Evolutionary conservation across 2,329 filamentous ascomycete genomes (phyloP).

Genomic region (Aspergillus caelatus): DNA sequence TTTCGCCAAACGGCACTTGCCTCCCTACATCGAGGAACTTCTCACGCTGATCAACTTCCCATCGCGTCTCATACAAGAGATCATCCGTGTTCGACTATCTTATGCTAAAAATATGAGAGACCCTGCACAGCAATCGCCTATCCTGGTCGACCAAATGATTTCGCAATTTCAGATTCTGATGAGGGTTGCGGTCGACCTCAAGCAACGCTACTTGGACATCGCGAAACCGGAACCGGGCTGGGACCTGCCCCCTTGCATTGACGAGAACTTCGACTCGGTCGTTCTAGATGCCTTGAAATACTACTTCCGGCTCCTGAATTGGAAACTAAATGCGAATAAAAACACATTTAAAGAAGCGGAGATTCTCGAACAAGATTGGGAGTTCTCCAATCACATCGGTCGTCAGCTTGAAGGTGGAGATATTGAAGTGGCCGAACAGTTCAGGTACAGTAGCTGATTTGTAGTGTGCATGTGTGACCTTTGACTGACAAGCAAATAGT

Average conservation of each 20-base stretch:
- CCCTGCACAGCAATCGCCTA: conserved; percentile 83
- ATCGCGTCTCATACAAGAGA: conserved; percentile 91
- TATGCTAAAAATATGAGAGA: conserved; percentile 97
- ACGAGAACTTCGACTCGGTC: conserved; percentile 91
- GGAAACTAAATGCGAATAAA: conserved; percentile 96
- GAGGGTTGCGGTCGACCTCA: conserved; percentile 88
- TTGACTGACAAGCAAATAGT: conserved; percentile 43
- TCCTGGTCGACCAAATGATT: conserved; percentile 98
- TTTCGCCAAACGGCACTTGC: conserved; percentile 86
- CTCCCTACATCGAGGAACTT: conserved; percentile 94
- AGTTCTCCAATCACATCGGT: conserved; percentile 92
- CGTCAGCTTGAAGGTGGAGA: conserved; percentile 90
- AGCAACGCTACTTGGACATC: conserved; percentile 81
- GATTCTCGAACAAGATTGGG: conserved; percentile 96
- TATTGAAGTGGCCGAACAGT: conserved; percentile 96
- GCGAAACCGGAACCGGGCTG: conserved; percentile 87
- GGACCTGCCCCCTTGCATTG: conserved; percentile 94
- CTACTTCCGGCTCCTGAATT: conserved; percentile 98
- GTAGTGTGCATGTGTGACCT: neutral
- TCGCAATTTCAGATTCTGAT: conserved; percentile 92
- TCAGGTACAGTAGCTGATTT: conserved; percentile 58
- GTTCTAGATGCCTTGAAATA: conserved; percentile 93
- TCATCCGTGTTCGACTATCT: conserved; percentile 86
- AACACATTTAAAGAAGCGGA: conserved; percentile 99
- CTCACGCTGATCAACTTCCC: conserved; percentile 97